phyloP scores from a whole-genome alignment of 2,329 filamentous ascomycete species.

The Dactylonectria macrodidyma region DNA sequence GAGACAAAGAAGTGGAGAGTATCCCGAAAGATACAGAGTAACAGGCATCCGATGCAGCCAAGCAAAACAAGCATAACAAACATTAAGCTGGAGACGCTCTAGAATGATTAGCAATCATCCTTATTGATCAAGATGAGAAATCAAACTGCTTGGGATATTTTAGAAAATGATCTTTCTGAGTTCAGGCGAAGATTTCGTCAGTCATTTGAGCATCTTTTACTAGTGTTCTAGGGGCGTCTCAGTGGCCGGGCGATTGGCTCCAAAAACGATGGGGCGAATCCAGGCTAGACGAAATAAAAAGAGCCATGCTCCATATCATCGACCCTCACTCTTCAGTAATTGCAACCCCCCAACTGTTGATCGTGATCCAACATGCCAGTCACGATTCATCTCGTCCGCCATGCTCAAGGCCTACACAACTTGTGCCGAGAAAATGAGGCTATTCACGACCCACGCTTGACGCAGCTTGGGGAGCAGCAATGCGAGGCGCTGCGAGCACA shows the following conservation, averaged over 20 bases:
- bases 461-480: slow-evolving; percentile 24
- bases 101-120: too few relatives aligned
- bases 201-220: background rate
- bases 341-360: background rate
- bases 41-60: too few relatives aligned
- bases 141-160: too few relatives aligned
- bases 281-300: background rate
- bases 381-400: slow-evolving; percentile 28
- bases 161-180: background rate
- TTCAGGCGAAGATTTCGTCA: background rate
- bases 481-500: slow-evolving; percentile 16
- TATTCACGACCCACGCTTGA: slow-evolving; percentile 14
- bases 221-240: background rate
- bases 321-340: background rate
- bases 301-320: background rate
- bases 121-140: too few relatives aligned
- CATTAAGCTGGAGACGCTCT: too few relatives aligned
- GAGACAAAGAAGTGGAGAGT: background rate
- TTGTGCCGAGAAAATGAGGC: slow-evolving; percentile 22
- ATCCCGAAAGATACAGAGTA: background rate
- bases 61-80: too few relatives aligned
- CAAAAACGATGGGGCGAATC: background rate
- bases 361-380: slow-evolving; percentile 15
- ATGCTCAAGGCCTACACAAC: slow-evolving; percentile 29
- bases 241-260: background rate